Conservation (phyloP, 306 rosid species). For the Lagenaria siceraria region DNA sequence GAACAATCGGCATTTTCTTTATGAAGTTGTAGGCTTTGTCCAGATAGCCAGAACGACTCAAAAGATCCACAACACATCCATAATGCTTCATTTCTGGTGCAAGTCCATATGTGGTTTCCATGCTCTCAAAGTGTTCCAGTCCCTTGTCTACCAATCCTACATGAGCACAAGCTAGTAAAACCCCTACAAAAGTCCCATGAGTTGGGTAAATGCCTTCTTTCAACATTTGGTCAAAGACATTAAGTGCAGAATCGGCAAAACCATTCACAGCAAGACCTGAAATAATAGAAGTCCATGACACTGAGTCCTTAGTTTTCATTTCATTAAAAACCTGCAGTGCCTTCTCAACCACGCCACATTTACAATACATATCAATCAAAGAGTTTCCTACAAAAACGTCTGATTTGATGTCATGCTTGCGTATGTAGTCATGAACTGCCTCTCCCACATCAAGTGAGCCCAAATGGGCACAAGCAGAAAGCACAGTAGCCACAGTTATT, state of each 20-base stretch:
- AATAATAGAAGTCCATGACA: slow-evolving; percentile 64
- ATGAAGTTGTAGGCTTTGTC: slow-evolving; percentile 64
- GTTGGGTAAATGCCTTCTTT: slow-evolving; percentile 44
- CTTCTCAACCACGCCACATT: slow-evolving; percentile 70
- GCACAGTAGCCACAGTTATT: slow-evolving; percentile 51
- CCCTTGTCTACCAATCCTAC: slow-evolving; percentile 74
- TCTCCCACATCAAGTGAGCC: slow-evolving; percentile 76
- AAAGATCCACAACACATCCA: slow-evolving; percentile 64
- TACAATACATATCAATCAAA: slow-evolving; percentile 77
- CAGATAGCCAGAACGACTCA: slow-evolving; percentile 69
- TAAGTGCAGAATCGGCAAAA: slow-evolving; percentile 48
- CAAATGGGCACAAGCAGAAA: slow-evolving; percentile 82
- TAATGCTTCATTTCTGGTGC: slow-evolving; percentile 75
- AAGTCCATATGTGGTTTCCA: slow-evolving; percentile 53
- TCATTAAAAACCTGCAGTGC: slow-evolving; percentile 51
- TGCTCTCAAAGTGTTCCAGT: slow-evolving; percentile 52
- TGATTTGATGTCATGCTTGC: slow-evolving; percentile 35
- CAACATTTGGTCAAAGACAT: slow-evolving; percentile 51
- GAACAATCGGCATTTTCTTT: slow-evolving; percentile 47
- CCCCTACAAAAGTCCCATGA: slow-evolving; percentile 61
- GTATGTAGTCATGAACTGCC: slow-evolving; percentile 43
- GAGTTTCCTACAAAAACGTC: slow-evolving; percentile 68
- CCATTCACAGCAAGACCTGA: slow-evolving; percentile 85
- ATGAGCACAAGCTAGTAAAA: slow-evolving; percentile 72
- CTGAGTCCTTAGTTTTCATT: slow-evolving; percentile 52